Evolutionary conservation across 495 filamentous ascomycete species (phyloP).

Genomic region (Hypoxylon trugodes): DNA sequence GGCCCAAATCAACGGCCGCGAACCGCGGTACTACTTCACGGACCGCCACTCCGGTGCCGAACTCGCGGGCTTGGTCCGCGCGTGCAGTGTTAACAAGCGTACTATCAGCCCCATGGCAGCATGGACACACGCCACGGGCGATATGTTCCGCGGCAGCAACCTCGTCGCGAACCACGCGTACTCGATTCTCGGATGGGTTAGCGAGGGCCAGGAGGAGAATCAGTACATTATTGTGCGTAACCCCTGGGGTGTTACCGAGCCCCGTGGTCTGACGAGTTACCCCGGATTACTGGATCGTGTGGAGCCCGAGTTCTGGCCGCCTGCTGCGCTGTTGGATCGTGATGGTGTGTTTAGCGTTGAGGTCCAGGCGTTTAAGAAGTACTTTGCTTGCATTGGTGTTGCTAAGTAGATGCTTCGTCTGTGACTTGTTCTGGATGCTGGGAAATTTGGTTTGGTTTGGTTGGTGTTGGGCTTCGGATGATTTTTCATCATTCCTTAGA

Average conservation of each 20-base stretch:
- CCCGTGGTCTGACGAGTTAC: constrained; percentile 41
- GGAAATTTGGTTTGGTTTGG: neutral
- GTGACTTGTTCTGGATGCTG: neutral
- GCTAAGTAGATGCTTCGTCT: constrained; percentile 33
- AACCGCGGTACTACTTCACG: constrained; percentile 46
- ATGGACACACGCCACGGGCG: constrained; percentile 42
- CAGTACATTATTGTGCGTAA: constrained; percentile 51
- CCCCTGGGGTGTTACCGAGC: constrained; percentile 50
- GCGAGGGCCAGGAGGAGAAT: constrained; percentile 43
- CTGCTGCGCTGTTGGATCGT: constrained; percentile 40
- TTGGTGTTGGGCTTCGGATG: neutral
- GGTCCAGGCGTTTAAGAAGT: constrained; percentile 46
- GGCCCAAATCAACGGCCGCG: constrained; percentile 47
- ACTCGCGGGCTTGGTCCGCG: constrained; percentile 44
- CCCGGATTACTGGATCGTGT: constrained; percentile 43
- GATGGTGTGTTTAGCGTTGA: constrained; percentile 47
- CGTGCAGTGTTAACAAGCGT: constrained; percentile 45
- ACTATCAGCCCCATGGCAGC: constrained; percentile 46
- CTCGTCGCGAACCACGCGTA: constrained; percentile 52
- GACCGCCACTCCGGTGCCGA: constrained; percentile 33
- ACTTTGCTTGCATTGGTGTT: constrained; percentile 48
- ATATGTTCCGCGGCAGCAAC: constrained; percentile 46
- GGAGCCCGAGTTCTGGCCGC: constrained; percentile 48
- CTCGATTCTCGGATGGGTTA: constrained; percentile 49
- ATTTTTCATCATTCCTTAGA: too few relatives aligned